Conservation (phyloP, 148 eudicot species). For the Amaranthus cruentus region DNA sequence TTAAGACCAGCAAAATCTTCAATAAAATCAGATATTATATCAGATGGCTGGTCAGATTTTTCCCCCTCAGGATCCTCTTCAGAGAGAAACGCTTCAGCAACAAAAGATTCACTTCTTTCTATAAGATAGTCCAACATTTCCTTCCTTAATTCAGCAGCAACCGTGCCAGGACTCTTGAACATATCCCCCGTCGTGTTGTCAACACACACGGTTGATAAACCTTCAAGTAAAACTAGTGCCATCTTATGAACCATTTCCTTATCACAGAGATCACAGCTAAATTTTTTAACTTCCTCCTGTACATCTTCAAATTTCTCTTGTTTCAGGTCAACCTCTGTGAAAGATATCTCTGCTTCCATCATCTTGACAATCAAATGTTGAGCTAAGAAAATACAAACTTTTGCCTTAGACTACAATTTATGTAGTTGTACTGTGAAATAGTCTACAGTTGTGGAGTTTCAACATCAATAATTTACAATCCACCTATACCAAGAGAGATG, state of each 20-base stretch:
- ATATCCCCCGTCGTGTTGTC: constrained; percentile 88
- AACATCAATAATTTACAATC: neutral
- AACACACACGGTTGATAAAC: constrained; percentile 85
- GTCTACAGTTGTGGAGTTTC: neutral
- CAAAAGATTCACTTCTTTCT: constrained; percentile 66
- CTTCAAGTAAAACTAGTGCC: constrained; percentile 67
- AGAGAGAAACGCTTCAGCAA: constrained; percentile 67
- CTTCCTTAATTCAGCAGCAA: constrained; percentile 76
- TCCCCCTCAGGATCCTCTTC: constrained; percentile 52
- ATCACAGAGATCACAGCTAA: constrained; percentile 65
- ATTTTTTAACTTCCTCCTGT: constrained; percentile 40
- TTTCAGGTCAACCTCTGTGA: constrained; percentile 45
- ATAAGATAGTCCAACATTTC: constrained; percentile 79
- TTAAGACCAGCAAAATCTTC: constrained; percentile 69
- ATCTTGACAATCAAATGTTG: constrained; percentile 11
- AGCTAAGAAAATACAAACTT: neutral
- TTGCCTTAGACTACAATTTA: neutral
- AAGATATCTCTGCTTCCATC: constrained; percentile 54
- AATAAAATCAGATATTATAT: constrained; percentile 60
- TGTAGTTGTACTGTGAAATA: neutral
- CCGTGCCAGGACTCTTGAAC: constrained; percentile 65
- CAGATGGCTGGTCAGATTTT: constrained; percentile 57
- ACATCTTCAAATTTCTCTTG: constrained; percentile 58
- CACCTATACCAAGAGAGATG: neutral
- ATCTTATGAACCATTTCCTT: constrained; percentile 68